Percentiles rank a stretch among this genome's conserved stretches.
Conservation (phyloP, 441 rosid species). For the Populus tomentosa region DNA sequence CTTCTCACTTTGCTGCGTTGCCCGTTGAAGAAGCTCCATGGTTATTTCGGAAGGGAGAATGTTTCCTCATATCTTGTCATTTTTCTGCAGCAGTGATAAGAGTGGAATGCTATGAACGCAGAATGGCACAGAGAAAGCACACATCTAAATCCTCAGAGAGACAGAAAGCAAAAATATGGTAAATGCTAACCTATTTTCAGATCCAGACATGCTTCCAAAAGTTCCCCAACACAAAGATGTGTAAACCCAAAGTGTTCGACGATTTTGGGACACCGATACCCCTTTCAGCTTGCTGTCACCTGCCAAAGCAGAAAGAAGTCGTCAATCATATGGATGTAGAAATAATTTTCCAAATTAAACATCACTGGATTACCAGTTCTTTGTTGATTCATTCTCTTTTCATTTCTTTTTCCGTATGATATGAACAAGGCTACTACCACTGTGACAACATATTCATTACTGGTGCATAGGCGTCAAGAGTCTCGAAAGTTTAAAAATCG, state of each 20-base stretch:
- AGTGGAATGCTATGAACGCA: neutral
- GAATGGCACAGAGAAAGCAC: neutral
- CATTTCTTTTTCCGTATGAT: no score
- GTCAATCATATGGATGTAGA: neutral
- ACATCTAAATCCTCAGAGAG: neutral
- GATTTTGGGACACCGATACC: conserved; percentile 52
- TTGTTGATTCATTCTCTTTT: no score
- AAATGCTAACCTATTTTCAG: conserved; percentile 41
- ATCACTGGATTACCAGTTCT: no score
- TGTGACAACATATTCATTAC: no score
- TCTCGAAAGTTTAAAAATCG: neutral
- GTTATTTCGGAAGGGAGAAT: conserved; percentile 50
- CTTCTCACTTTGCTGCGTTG: conserved; percentile 36
- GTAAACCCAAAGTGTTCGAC: conserved; percentile 40
- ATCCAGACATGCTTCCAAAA: conserved; percentile 54
- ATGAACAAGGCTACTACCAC: no score
- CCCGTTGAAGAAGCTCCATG: conserved; percentile 46
- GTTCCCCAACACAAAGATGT: conserved; percentile 63
- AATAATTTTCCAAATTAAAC: neutral
- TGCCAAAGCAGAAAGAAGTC: conserved; percentile 16
- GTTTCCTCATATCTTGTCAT: conserved; percentile 51
- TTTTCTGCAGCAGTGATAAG: conserved; percentile 14
- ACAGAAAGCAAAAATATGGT: neutral
- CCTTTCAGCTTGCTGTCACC: conserved; percentile 65
- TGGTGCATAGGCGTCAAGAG: neutral